Conservation (phyloP, 2,329 filamentous ascomycete genomes). For the Alternaria rosae region DNA sequence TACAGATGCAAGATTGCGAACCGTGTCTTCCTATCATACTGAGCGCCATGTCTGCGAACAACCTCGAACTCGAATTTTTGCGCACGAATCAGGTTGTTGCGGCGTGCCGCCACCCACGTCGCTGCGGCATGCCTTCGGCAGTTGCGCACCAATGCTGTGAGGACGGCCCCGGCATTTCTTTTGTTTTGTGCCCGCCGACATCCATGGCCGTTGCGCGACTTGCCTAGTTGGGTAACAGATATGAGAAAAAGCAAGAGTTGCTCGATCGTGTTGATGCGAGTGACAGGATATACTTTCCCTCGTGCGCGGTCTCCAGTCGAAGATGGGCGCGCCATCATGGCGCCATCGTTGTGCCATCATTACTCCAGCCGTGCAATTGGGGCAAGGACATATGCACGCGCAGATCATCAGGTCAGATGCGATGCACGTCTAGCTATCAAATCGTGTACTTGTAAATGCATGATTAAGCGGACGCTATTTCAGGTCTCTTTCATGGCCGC, state of each 20-base stretch:
- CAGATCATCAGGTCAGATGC: background rate
- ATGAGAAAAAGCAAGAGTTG: background rate
- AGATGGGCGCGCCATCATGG: background rate
- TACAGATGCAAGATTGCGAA: too few species aligned
- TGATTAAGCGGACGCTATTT: background rate
- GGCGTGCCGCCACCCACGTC: slow-evolving; percentile 9
- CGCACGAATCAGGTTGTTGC: slow-evolving; percentile 1
- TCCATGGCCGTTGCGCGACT: slow-evolving; percentile 8
- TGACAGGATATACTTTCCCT: background rate
- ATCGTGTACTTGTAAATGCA: background rate
- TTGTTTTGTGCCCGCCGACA: slow-evolving; percentile 18
- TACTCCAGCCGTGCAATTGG: background rate
- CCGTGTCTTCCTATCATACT: background rate
- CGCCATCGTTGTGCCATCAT: background rate
- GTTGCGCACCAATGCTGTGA: slow-evolving; percentile 8
- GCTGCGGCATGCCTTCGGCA: slow-evolving; percentile 11
- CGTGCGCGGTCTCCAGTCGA: background rate
- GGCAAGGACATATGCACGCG: background rate
- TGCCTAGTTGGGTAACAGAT: slow-evolving; percentile 13
- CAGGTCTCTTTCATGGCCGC: background rate
- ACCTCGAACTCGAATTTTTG: background rate
- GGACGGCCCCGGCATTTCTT: slow-evolving; percentile 17
- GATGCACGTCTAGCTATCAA: background rate
- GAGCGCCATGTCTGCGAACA: background rate
- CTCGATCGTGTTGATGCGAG: background rate